Conservation (phyloP, 805 yeast genomes). For the Wickerhamomyces subpelliculosus region DNA sequence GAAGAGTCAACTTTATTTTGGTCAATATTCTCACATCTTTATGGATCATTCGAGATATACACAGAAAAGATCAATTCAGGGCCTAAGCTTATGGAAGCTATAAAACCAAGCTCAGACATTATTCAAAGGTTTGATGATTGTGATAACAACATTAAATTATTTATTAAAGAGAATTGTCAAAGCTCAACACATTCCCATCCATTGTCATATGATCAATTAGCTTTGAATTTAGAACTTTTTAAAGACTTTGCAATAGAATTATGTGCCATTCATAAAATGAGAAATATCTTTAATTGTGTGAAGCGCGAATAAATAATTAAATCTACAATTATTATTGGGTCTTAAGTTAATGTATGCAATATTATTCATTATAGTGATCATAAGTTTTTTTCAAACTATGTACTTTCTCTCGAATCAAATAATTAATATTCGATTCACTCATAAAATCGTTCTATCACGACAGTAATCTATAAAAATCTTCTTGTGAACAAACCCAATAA, state of each 20-base stretch:
- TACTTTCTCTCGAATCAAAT: no score
- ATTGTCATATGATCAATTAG: background rate
- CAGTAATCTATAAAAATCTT: conserved; percentile 43
- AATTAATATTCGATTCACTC: background rate
- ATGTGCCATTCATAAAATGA: background rate
- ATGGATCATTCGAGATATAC: no score
- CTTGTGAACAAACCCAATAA: conserved; percentile 45
- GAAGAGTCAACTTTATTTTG: no score
- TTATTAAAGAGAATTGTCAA: no score
- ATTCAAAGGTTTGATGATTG: background rate
- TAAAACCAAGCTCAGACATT: background rate
- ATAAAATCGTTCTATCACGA: conserved; percentile 6
- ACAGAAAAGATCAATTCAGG: no score
- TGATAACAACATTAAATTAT: background rate
- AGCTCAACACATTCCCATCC: background rate
- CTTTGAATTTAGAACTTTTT: background rate
- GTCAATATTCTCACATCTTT: no score
- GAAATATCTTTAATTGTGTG: background rate
- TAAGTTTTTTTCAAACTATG: no score
- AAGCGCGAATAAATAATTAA: background rate
- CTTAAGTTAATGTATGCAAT: no score
- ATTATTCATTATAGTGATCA: no score
- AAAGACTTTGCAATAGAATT: background rate
- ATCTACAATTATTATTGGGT: background rate
- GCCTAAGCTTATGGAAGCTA: background rate